phyloP scores from a whole-genome alignment of 1,139 yeast species.

The Pichia sp. region DNA sequence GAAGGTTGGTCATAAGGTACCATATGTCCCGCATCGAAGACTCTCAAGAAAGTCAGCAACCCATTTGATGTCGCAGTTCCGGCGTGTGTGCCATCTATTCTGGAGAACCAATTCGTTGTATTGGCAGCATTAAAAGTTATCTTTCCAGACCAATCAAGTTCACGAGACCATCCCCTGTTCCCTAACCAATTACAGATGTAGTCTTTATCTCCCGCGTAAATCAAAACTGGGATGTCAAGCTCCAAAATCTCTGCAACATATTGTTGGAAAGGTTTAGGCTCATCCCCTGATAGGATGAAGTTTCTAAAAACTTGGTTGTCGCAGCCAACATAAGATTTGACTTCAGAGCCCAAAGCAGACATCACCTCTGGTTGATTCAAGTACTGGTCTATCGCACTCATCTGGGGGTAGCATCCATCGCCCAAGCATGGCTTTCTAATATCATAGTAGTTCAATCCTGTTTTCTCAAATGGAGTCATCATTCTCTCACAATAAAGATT shows the following conservation, averaged over 20 bases:
- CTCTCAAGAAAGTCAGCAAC: constrained; percentile 56
- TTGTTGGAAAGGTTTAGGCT: constrained; percentile 60
- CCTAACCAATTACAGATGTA: constrained; percentile 91
- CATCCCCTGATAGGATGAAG: constrained; percentile 60
- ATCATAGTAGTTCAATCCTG: constrained; percentile 68
- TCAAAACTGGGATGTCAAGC: constrained; percentile 64
- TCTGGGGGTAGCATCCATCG: constrained; percentile 55
- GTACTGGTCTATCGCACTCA: constrained; percentile 53
- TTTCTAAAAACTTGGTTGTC: constrained; percentile 51
- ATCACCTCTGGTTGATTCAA: constrained; percentile 59
- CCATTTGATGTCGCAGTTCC: constrained; percentile 57
- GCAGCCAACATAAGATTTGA: constrained; percentile 54
- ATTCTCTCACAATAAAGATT: constrained; percentile 43
- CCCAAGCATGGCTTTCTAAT: constrained; percentile 53
- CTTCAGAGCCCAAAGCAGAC: constrained; percentile 58
- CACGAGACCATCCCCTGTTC: constrained; percentile 72
- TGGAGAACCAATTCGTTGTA: constrained; percentile 24
- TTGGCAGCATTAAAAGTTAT: constrained; percentile 30
- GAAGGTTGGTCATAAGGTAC: constrained; percentile 81
- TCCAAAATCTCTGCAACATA: constrained; percentile 57
- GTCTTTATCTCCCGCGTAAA: constrained; percentile 87
- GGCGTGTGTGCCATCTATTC: constrained; percentile 43
- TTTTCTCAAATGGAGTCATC: constrained; percentile 49
- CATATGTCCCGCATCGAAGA: constrained; percentile 71
- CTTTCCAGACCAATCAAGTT: constrained; percentile 56